phyloP scores from a whole-genome alignment of 306 rosid species.

The Malus sylvestris region DNA sequence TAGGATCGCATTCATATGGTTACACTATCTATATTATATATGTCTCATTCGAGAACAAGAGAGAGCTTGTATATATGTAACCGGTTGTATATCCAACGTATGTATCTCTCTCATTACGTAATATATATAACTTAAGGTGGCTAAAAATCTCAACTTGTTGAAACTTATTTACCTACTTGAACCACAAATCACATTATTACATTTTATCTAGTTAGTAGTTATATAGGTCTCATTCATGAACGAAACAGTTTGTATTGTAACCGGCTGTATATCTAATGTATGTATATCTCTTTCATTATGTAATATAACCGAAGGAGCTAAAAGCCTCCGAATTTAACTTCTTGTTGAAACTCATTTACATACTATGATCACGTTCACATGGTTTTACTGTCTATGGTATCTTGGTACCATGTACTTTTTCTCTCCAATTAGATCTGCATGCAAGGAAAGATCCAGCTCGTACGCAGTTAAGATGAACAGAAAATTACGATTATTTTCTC shows the following conservation, averaged over 20 bases:
- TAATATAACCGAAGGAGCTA: no score
- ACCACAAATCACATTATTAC: neutral
- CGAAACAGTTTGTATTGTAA: no score
- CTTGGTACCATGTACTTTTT: neutral
- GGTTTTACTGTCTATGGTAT: neutral
- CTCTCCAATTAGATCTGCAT: neutral
- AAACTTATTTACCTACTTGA: neutral
- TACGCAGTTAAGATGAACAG: conserved; percentile 17
- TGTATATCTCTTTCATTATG: neutral
- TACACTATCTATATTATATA: no score
- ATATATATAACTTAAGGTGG: neutral
- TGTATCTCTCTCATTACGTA: neutral
- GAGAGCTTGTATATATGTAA: no score
- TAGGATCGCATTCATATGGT: no score
- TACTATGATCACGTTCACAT: conserved; percentile 9
- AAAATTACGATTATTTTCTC: conserved; percentile 12
- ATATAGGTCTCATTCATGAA: neutral
- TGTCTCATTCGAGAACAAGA: no score
- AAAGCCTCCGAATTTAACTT: neutral
- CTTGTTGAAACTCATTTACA: conserved; percentile 2
- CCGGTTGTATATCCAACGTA: no score
- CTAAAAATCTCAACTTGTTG: neutral
- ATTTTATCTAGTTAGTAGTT: no score
- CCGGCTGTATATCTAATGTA: no score
- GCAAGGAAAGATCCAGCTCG: conserved; percentile 38